Conservation (phyloP, 164 flowering plant species). For the Magnolia changhungtana region DNA sequence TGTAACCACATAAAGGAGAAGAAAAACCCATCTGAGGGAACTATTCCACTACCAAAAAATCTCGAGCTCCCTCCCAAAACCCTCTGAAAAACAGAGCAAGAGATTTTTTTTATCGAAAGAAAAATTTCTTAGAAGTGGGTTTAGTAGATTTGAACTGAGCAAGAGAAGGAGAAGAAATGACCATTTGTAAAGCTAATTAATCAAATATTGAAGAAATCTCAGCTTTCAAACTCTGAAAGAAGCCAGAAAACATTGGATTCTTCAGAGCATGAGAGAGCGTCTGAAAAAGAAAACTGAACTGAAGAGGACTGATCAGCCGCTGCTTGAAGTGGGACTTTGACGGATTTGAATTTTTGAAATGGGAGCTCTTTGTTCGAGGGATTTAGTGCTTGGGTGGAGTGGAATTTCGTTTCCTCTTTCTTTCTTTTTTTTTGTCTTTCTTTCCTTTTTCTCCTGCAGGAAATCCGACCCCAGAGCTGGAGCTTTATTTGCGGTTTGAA, state of each 20-base stretch:
- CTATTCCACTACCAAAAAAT: too few relatives aligned
- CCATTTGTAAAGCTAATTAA: not conserved
- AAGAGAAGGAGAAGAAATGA: not conserved
- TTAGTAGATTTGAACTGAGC: not conserved
- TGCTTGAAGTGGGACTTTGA: not conserved
- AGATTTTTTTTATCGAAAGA: too few relatives aligned
- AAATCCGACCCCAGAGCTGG: not conserved
- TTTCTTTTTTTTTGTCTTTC: not conserved
- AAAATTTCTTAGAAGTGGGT: not conserved
- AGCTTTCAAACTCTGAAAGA: not conserved
- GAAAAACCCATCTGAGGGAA: too few relatives aligned
- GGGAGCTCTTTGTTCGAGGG: slow-evolving; percentile 11
- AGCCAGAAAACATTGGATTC: not conserved
- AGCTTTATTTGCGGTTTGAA: slow-evolving; percentile 7
- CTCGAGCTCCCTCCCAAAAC: too few relatives aligned
- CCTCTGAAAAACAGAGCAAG: too few relatives aligned
- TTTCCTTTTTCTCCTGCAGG: not conserved
- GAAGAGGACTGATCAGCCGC: not conserved
- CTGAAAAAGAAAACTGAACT: not conserved
- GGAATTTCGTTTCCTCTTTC: not conserved
- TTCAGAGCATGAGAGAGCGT: not conserved
- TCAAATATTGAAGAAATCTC: not conserved
- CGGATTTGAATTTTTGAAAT: slow-evolving; percentile 1
- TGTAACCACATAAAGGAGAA: too few relatives aligned
- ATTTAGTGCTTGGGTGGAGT: not conserved